phyloP scores from a whole-genome alignment of 1,284 basidiomycete species.

The Ustilago shanxiensis region DNA sequence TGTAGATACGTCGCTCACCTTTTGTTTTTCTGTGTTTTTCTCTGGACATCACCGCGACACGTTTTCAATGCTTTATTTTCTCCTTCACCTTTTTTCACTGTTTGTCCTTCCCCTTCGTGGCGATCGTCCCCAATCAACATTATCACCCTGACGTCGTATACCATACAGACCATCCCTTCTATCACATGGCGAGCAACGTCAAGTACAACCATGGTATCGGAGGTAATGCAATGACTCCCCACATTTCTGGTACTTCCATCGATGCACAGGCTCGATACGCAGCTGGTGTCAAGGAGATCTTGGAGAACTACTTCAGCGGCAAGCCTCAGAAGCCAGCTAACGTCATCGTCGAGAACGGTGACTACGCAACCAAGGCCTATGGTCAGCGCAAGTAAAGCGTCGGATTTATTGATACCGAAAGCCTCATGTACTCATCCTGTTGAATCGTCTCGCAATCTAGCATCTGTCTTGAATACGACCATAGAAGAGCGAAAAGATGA shows the following conservation, averaged over 20 bases:
- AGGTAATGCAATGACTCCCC: constrained; percentile 73
- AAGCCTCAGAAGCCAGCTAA: constrained; percentile 79
- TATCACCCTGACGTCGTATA: neutral
- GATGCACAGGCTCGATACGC: constrained; percentile 93
- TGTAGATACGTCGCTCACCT: too few relatives aligned
- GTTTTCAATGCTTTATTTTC: neutral
- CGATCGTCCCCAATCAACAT: neutral
- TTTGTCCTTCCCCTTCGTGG: neutral
- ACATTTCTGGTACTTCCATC: constrained; percentile 77
- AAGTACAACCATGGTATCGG: constrained; percentile 77
- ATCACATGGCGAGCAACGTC: constrained; percentile 74
- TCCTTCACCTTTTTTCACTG: neutral
- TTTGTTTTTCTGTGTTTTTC: neutral
- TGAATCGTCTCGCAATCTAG: constrained; percentile 1
- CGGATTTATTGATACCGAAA: neutral
- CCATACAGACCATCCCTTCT: constrained; percentile 80
- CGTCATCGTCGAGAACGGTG: constrained; percentile 76
- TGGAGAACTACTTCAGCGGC: constrained; percentile 80
- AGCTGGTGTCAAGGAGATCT: constrained; percentile 81
- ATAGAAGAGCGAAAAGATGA: too few relatives aligned
- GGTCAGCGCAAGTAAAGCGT: constrained; percentile 55
- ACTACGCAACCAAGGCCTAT: constrained; percentile 68
- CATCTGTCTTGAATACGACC: neutral
- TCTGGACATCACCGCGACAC: neutral
- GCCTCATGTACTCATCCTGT: neutral